These are phyloP conservation scores for Phellopilus nigrolimitatus DNA, from an alignment of 1,284 basidiomycete species.

Conservation along the genomic window DNA sequence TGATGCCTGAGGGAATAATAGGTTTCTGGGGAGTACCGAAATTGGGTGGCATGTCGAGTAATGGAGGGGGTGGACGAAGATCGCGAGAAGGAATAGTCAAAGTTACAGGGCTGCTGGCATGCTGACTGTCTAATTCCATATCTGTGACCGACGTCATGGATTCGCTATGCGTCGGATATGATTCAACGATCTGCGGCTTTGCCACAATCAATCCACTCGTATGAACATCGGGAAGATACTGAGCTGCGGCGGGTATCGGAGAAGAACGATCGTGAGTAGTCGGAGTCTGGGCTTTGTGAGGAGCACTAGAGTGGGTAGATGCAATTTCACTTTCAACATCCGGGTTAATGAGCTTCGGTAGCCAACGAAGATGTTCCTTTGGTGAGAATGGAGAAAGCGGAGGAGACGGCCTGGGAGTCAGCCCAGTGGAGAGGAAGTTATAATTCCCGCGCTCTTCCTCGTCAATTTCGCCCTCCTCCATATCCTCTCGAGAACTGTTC, in stretches of 20 bases:
- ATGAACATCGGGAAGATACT: too few species aligned
- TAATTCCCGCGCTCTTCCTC: background rate
- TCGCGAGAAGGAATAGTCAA: background rate
- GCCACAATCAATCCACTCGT: too few species aligned
- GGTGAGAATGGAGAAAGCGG: too few species aligned
- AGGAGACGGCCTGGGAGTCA: background rate
- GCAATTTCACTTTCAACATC: too few species aligned
- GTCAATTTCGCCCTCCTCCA: constrained; percentile 12
- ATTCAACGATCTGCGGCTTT: too few species aligned
- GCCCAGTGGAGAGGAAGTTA: background rate
- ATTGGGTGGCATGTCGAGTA: background rate
- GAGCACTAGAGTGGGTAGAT: too few species aligned
- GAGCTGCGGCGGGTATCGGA: too few species aligned
- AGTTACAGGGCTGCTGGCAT: background rate
- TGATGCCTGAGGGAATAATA: too few species aligned
- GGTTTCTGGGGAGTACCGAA: background rate
- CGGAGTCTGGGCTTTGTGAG: too few species aligned
- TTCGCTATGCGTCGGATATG: background rate
- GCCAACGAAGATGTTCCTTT: too few species aligned
- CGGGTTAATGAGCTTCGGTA: too few species aligned
- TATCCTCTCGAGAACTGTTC: background rate
- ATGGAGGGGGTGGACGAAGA: background rate
- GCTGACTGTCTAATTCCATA: background rate
- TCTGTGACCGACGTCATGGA: background rate
- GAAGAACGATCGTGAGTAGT: too few species aligned